These are phyloP conservation scores for Panellus pusillus DNA, from an alignment of 768 basidiomycete genomes.

Conservation along the genomic window DNA sequence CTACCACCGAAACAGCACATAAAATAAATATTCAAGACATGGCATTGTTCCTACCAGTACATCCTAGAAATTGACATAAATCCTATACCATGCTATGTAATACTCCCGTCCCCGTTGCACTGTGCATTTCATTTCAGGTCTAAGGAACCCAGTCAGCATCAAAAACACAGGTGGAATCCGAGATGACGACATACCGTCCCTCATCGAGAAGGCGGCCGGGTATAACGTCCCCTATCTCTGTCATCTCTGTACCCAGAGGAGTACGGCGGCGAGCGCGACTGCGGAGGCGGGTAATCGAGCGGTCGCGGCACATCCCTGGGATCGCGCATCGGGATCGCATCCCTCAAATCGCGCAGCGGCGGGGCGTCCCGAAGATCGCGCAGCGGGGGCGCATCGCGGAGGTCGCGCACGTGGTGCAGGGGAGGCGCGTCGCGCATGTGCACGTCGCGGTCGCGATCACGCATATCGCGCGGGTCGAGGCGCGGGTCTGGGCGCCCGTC, in stretches of 20 bases:
- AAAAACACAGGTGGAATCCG: too few species aligned
- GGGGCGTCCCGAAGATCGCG: slow-evolving; percentile 5
- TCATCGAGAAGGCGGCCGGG: slow-evolving; percentile 8
- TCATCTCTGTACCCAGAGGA: slow-evolving; percentile 14
- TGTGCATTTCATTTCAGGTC: too few species aligned
- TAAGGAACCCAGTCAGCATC: too few species aligned
- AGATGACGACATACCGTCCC: not conserved
- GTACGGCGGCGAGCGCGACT: slow-evolving; percentile 11
- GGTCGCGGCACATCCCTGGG: slow-evolving; percentile 5
- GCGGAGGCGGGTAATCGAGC: slow-evolving; percentile 13
- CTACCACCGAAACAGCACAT: too few species aligned
- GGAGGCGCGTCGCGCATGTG: not conserved
- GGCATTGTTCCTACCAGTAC: too few species aligned
- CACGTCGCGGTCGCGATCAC: slow-evolving; percentile 8
- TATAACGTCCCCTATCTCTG: slow-evolving; percentile 11
- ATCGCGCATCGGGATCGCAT: slow-evolving; percentile 9
- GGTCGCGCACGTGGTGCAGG: not conserved
- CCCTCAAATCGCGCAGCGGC: slow-evolving; percentile 12
- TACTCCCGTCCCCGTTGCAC: too few species aligned
- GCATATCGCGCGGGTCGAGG: slow-evolving; percentile 11
- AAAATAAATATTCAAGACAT: too few species aligned
- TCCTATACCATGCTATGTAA: too few species aligned
- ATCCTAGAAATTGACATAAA: too few species aligned
- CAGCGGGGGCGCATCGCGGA: slow-evolving; percentile 8
- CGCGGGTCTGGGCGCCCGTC: not conserved